phyloP scores from a whole-genome alignment of 768 basidiomycete species.

The Mrakia frigida region DNA sequence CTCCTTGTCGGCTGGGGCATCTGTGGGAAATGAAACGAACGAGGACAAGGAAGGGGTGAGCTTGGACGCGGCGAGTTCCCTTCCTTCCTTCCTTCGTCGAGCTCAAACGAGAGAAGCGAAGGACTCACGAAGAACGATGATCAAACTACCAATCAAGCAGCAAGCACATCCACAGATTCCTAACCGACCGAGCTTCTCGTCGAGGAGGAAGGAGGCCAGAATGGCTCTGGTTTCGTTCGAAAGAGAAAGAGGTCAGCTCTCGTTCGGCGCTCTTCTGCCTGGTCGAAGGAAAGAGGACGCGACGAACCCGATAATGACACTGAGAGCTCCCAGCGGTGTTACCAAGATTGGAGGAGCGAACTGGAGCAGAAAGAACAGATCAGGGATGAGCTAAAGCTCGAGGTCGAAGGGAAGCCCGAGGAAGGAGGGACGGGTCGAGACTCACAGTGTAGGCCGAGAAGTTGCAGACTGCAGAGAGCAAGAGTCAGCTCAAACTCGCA shows the following conservation, averaged over 20 bases:
- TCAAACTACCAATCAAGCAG: conserved; percentile 64
- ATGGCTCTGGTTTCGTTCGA: conserved; percentile 63
- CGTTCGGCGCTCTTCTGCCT: neutral
- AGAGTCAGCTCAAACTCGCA: neutral
- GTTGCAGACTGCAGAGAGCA: conserved; percentile 28
- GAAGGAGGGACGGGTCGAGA: neutral
- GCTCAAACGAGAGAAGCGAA: neutral
- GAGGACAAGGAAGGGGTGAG: neutral
- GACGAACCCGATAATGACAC: conserved; percentile 88
- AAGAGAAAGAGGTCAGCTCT: conserved; percentile 4
- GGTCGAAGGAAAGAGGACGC: neutral
- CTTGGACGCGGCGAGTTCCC: neutral
- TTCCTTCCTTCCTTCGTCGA: neutral
- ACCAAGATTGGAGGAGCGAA: conserved; percentile 97
- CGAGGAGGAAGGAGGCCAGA: conserved; percentile 83
- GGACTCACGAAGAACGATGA: conserved; percentile 69
- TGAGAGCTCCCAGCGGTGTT: conserved; percentile 94
- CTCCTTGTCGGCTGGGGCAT: conserved; percentile 93
- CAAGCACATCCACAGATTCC: conserved; percentile 52
- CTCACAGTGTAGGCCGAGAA: conserved; percentile 27
- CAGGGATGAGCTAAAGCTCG: neutral
- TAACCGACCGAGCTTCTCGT: conserved; percentile 89
- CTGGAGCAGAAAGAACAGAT: conserved; percentile 38
- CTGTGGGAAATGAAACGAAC: neutral
- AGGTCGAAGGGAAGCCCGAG: neutral